phyloP scores from a whole-genome alignment of 164 flowering plant species.

The Tetracentron sinense region DNA sequence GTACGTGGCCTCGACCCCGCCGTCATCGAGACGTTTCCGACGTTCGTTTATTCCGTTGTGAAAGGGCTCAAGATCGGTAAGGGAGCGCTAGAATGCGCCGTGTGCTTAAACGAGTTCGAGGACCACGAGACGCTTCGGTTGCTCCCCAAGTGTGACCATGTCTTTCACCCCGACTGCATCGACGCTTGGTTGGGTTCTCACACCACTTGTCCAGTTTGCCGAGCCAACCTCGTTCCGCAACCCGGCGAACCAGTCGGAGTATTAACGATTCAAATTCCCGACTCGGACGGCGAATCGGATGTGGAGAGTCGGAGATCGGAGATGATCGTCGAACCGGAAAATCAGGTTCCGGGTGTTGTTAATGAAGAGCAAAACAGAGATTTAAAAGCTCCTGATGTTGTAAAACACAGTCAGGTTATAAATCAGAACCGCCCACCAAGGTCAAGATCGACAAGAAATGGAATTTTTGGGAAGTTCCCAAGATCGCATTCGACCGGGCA shows the following conservation, averaged over 20 bases:
- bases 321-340: neutral
- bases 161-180: slow-evolving; percentile 51
- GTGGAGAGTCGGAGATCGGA: slow-evolving; percentile 2
- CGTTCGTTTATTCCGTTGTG: slow-evolving; percentile 49
- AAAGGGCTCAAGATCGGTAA: slow-evolving; percentile 41
- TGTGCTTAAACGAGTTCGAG: slow-evolving; percentile 55
- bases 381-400: neutral
- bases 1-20: slow-evolving; percentile 37
- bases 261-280: neutral
- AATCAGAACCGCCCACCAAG: slow-evolving; percentile 40
- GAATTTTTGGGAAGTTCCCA: slow-evolving; percentile 25
- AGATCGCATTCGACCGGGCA: slow-evolving; percentile 84
- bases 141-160: slow-evolving; percentile 54
- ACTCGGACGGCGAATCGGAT: slow-evolving; percentile 14
- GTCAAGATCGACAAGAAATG: slow-evolving; percentile 23
- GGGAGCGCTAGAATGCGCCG: slow-evolving; percentile 50
- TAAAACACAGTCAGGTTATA: neutral
- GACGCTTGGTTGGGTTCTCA: slow-evolving; percentile 49
- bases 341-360: slow-evolving; percentile 2
- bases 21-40: slow-evolving; percentile 42
- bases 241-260: slow-evolving; percentile 14
- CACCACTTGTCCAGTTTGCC: slow-evolving; percentile 58
- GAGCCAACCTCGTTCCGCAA: slow-evolving; percentile 37
- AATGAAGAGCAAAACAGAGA: slow-evolving; percentile 3
- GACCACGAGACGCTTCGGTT: slow-evolving; percentile 51